Conservation (phyloP, 805 yeast species). For the Saturnispora sekii region DNA sequence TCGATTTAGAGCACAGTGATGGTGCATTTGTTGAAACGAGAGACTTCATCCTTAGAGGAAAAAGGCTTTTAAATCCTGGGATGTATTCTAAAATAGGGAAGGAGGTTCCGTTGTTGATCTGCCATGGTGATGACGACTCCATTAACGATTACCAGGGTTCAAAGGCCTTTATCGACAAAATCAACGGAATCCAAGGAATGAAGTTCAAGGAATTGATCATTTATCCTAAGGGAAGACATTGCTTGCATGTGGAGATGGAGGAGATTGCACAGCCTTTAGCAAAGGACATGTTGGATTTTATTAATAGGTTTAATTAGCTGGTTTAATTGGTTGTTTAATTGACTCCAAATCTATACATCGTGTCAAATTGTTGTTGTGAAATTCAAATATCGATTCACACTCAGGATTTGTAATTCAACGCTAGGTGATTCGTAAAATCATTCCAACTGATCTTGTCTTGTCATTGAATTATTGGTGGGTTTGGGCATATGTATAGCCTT, state of each 20-base stretch:
- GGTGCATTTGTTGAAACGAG: constrained; percentile 48
- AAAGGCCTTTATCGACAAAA: constrained; percentile 30
- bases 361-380: not conserved
- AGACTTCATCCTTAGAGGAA: constrained; percentile 60
- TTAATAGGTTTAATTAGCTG: constrained; percentile 15
- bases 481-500: too few species aligned
- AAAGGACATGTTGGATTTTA: constrained; percentile 33
- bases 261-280: constrained; percentile 28
- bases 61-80: constrained; percentile 32
- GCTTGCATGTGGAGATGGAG: constrained; percentile 38
- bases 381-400: not conserved
- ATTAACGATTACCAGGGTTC: constrained; percentile 48
- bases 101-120: constrained; percentile 40
- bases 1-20: constrained; percentile 33
- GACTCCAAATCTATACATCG: too few species aligned
- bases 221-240: constrained; percentile 32
- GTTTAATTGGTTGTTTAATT: too few species aligned
- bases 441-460: too few species aligned
- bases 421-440: too few species aligned
- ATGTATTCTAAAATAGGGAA: constrained; percentile 29
- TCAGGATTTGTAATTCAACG: too few species aligned
- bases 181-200: constrained; percentile 16
- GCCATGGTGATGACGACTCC: constrained; percentile 57
- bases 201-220: constrained; percentile 21
- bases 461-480: too few species aligned